Conservation (phyloP, 1,284 basidiomycete genomes). For the Schizophyllum commune region DNA sequence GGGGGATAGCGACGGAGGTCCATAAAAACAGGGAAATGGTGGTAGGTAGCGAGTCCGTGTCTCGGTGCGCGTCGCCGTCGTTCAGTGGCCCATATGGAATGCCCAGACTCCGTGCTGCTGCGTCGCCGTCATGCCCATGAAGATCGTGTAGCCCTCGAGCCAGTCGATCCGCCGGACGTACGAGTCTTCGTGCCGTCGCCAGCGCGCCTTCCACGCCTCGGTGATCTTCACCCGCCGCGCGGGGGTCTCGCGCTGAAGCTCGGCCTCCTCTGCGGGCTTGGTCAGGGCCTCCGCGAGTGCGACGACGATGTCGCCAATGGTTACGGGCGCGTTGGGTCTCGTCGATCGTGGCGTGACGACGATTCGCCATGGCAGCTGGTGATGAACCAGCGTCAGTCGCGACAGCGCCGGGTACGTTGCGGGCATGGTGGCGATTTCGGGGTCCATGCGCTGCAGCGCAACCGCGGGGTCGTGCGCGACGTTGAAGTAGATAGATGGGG, state of each 20-base stretch:
- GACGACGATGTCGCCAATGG: background rate
- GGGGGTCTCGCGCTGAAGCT: background rate
- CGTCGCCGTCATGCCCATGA: background rate
- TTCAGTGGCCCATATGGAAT: background rate
- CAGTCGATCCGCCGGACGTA: background rate
- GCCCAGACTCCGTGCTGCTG: background rate
- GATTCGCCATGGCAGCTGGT: background rate
- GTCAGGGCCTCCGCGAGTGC: background rate
- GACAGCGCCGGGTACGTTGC: background rate
- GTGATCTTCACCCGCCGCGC: background rate
- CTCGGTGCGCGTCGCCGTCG: background rate
- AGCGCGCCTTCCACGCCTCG: background rate
- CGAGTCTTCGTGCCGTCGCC: background rate
- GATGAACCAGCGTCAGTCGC: background rate
- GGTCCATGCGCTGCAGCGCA: background rate
- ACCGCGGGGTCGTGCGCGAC: background rate
- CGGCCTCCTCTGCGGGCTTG: background rate
- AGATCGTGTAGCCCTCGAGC: background rate
- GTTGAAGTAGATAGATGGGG: background rate
- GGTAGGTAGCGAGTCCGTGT: background rate
- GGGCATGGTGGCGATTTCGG: background rate
- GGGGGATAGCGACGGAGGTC: no score
- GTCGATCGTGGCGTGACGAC: background rate
- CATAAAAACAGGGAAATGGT: background rate
- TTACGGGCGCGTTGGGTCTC: background rate